Conservation (phyloP, 768 basidiomycete species). For the Fomitopsis pulvina region DNA sequence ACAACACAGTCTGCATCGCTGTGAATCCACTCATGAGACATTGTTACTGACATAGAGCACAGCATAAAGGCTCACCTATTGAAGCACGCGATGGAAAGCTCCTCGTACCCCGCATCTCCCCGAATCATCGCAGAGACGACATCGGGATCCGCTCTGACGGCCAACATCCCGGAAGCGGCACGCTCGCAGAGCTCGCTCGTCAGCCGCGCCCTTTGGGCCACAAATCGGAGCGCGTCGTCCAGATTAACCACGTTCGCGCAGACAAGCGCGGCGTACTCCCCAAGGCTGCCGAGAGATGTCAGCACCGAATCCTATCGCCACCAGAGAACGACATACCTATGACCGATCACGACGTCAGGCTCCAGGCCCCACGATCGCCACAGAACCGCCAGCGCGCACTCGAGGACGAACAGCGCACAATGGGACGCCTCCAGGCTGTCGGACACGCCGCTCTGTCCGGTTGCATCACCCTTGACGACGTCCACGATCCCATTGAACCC, state of each 20-base stretch:
- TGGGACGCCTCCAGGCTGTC: slow-evolving; percentile 44
- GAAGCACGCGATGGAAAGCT: slow-evolving; percentile 45
- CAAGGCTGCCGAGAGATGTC: slow-evolving; percentile 41
- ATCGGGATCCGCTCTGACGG: slow-evolving; percentile 35
- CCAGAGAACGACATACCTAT: slow-evolving; percentile 44
- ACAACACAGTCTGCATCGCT: slow-evolving; percentile 49
- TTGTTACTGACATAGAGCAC: not conserved
- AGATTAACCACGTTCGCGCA: slow-evolving; percentile 53
- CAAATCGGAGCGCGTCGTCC: slow-evolving; percentile 47
- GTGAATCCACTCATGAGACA: not conserved
- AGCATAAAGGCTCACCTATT: slow-evolving; percentile 35
- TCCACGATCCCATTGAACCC: slow-evolving; percentile 46
- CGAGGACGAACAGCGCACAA: slow-evolving; percentile 50
- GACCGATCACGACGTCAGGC: slow-evolving; percentile 60
- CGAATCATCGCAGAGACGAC: slow-evolving; percentile 18
- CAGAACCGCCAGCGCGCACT: slow-evolving; percentile 54
- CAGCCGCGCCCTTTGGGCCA: slow-evolving; percentile 52
- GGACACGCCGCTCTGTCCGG: slow-evolving; percentile 3
- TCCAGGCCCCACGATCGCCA: slow-evolving; percentile 67
- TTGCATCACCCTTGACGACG: slow-evolving; percentile 18
- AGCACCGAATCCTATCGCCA: not conserved
- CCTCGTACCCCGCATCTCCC: slow-evolving; percentile 5
- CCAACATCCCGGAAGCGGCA: slow-evolving; percentile 53
- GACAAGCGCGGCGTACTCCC: slow-evolving; percentile 70
- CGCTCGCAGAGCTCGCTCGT: slow-evolving; percentile 43